Percentiles rank a stretch among this genome's conserved stretches.
phyloP scores from a whole-genome alignment of 306 rosid genomes.

The Corylus heterophylla region DNA sequence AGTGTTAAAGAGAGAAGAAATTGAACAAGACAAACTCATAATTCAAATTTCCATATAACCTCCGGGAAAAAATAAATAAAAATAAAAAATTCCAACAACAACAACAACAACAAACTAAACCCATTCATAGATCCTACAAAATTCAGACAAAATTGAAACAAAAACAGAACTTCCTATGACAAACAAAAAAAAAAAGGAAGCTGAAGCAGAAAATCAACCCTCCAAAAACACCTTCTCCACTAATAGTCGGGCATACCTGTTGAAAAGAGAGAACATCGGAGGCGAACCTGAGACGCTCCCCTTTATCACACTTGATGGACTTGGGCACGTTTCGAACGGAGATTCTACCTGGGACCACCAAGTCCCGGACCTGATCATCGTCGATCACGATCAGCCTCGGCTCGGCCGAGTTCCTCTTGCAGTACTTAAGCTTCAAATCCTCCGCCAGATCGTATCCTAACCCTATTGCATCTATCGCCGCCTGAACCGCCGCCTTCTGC shows the following conservation, averaged over 20 bases:
- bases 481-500: conserved; percentile 36
- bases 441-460: conserved; percentile 64
- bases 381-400: conserved; percentile 51
- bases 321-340: conserved; percentile 66
- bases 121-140: neutral
- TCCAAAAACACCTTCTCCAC: neutral
- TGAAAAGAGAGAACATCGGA: conserved; percentile 81
- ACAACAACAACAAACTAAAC: neutral
- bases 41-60: no score
- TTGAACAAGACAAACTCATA: neutral
- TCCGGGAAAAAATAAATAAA: no score
- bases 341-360: conserved; percentile 62
- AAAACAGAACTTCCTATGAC: neutral
- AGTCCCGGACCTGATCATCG: conserved; percentile 35
- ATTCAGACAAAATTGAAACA: neutral
- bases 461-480: conserved; percentile 53
- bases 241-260: conserved; percentile 45
- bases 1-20: neutral
- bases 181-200: neutral
- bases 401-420: conserved; percentile 42
- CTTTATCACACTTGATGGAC: conserved; percentile 82
- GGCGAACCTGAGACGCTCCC: conserved; percentile 74
- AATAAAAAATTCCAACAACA: neutral
- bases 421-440: conserved; percentile 66
- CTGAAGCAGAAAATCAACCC: neutral